A percentile compares a stretch with the other conserved stretches of the same genome.
These are phyloP conservation scores for Rasamsonia emersonii DNA, from an alignment of 2,329 filamentous ascomycete genomes.

Conservation along the genomic window DNA sequence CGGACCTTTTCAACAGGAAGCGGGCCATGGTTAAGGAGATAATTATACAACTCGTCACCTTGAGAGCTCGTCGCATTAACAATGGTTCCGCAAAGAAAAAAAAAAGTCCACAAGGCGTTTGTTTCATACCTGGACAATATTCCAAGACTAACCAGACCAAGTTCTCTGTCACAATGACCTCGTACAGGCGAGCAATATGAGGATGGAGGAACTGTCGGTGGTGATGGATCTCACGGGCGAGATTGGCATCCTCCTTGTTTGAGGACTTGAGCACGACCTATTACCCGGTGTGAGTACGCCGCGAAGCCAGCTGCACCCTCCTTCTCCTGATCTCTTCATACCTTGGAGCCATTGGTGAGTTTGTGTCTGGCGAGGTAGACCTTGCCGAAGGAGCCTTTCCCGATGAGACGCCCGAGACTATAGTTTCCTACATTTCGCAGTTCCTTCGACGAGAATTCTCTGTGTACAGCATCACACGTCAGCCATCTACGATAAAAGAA, in stretches of 20 bases:
- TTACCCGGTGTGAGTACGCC: constrained; percentile 7
- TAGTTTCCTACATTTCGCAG: constrained; percentile 93
- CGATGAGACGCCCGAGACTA: constrained; percentile 79
- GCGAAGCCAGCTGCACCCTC: constrained; percentile 1
- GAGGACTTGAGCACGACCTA: constrained; percentile 98
- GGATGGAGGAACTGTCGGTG: constrained; percentile 96
- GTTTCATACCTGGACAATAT: constrained; percentile 73
- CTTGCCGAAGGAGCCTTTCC: constrained; percentile 96
- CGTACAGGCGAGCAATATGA: constrained; percentile 92
- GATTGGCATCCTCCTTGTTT: constrained; percentile 89
- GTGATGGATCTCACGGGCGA: constrained; percentile 95
- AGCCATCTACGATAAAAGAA: constrained; percentile 13
- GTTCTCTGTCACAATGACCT: constrained; percentile 92
- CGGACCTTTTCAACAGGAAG: constrained; percentile 81
- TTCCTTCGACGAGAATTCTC: constrained; percentile 89
- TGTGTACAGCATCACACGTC: too few relatives aligned
- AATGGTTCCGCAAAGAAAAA: constrained; percentile 4
- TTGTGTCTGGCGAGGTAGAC: constrained; percentile 95
- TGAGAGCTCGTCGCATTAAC: constrained; percentile 11
- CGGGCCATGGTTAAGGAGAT: constrained; percentile 78
- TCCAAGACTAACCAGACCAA: constrained; percentile 95
- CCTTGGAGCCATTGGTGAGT: constrained; percentile 97
- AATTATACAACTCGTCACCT: constrained; percentile 97
- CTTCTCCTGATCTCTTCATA: constrained; percentile 25
- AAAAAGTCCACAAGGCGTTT: background rate